Evolutionary conservation across 257 asterid genomes (phyloP).

Genomic region (Agastache rugosa): DNA sequence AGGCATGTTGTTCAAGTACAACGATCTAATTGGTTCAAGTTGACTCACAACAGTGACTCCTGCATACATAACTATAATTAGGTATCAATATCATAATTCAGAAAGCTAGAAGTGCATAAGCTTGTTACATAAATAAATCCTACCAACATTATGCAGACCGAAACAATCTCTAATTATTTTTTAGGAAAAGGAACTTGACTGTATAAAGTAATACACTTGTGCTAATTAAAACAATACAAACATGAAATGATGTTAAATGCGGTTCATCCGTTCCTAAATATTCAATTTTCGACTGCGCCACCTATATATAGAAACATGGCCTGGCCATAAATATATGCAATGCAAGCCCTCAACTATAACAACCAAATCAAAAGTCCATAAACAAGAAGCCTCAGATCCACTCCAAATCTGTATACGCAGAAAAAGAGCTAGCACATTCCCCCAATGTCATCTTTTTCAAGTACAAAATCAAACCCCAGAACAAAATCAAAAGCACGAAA

Average conservation of each 20-base stretch:
- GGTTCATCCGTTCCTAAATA: no score
- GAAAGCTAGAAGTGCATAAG: not conserved
- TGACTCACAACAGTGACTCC: no score
- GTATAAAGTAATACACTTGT: no score
- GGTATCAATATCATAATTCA: no score
- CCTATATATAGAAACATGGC: not conserved
- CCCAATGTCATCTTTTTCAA: not conserved
- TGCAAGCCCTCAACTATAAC: not conserved
- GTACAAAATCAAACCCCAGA: not conserved
- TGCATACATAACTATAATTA: no score
- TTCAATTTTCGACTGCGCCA: not conserved
- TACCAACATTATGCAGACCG: conserved; percentile 9
- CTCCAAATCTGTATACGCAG: no score
- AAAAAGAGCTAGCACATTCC: not conserved
- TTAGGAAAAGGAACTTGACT: no score
- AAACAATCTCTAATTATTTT: not conserved
- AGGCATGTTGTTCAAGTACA: no score
- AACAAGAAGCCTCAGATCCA: no score
- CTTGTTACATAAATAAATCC: not conserved
- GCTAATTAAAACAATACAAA: no score
- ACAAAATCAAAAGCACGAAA: not conserved
- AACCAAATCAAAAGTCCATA: not conserved
- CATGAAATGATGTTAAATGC: no score
- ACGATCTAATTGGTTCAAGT: no score
- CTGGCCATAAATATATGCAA: not conserved